phyloP scores from a whole-genome alignment of 106 monocot genomes.

The Dendrobium catenatum region DNA sequence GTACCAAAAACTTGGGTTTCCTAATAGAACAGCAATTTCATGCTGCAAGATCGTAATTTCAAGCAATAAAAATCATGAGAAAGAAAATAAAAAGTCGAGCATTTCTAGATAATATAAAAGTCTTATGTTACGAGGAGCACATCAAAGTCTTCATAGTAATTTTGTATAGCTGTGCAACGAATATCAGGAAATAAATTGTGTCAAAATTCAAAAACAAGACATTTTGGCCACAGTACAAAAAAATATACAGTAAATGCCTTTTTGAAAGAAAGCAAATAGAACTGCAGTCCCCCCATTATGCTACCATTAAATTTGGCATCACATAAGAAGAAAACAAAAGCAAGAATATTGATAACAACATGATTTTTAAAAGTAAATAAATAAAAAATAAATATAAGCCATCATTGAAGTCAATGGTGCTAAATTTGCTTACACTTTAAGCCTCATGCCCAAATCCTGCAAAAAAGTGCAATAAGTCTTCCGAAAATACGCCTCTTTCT shows the following conservation, averaged over 20 bases:
- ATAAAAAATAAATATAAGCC: not conserved
- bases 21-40: not conserved
- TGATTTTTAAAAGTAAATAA: not conserved
- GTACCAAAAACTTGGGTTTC: not conserved
- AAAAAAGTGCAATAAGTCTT: slow-evolving; percentile 40
- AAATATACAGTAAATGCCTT: not conserved
- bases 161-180: not conserved
- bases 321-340: not conserved
- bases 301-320: not conserved
- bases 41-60: not conserved
- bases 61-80: not conserved
- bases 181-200: not conserved
- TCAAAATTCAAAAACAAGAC: not conserved
- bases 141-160: not conserved
- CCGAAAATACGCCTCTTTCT: slow-evolving; percentile 33
- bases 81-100: not conserved
- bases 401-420: not conserved
- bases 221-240: not conserved
- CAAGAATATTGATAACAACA: not conserved
- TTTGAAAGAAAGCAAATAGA: not conserved
- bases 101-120: not conserved
- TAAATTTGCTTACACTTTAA: slow-evolving; percentile 34
- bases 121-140: not conserved
- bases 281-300: not conserved
- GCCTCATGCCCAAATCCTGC: slow-evolving; percentile 40